Evolutionary conservation across 441 rosid genomes (phyloP).

Genomic region (Geranium incanum): DNA sequence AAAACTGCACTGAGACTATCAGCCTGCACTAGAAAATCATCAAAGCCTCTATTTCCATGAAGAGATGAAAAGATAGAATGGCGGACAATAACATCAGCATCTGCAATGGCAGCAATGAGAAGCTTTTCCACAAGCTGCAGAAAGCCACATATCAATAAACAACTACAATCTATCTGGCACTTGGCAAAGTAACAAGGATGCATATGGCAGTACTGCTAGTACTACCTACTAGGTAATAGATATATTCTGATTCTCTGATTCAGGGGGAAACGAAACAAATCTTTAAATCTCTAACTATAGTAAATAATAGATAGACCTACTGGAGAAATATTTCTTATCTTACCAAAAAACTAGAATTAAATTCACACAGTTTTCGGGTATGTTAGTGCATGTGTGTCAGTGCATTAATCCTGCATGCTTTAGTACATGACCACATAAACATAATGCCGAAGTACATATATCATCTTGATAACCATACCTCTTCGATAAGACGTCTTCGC

Average conservation of each 20-base stretch:
- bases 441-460: slow-evolving; percentile 4
- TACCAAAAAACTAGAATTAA: too few relatives aligned
- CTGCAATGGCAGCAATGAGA: slow-evolving; percentile 92
- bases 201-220: neutral
- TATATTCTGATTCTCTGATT: neutral
- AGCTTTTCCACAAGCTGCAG: slow-evolving; percentile 98
- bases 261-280: neutral
- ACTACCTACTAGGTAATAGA: neutral
- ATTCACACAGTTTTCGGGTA: neutral
- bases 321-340: neutral
- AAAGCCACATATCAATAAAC: slow-evolving; percentile 26
- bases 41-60: slow-evolving; percentile 75
- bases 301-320: neutral
- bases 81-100: slow-evolving; percentile 96
- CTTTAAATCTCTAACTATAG: neutral
- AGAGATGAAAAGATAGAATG: slow-evolving; percentile 81
- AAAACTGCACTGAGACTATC: slow-evolving; percentile 92
- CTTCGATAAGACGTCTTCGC: slow-evolving; percentile 81
- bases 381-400: neutral
- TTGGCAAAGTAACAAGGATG: neutral
- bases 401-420: neutral
- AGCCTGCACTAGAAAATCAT: slow-evolving; percentile 97
- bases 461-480: slow-evolving; percentile 43
- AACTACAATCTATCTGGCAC: slow-evolving; percentile 22
- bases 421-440: neutral